phyloP scores from a whole-genome alignment of 208 protist genomes.

The Acanthamoeba sp. region DNA sequence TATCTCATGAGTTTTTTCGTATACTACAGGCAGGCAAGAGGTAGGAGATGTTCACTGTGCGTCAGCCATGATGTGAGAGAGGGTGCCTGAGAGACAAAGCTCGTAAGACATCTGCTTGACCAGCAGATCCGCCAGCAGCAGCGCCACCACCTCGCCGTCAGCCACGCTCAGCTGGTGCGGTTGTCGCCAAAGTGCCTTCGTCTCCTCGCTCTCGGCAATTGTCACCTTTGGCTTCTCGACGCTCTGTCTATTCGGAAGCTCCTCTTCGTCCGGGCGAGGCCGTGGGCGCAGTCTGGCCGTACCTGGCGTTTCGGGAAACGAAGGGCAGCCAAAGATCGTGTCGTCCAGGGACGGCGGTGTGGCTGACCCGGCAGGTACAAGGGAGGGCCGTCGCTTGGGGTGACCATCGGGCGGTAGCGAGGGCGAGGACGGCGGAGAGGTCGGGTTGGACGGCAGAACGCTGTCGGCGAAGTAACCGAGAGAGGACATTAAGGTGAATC shows the following conservation, averaged over 20 bases:
- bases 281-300: neutral
- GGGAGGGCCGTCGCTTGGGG: neutral
- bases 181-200: neutral
- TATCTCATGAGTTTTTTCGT: no score
- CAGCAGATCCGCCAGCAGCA: slow-evolving; percentile 19
- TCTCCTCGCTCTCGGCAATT: neutral
- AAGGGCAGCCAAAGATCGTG: neutral
- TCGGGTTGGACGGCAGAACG: neutral
- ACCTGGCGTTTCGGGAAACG: slow-evolving; percentile 16
- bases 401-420: neutral
- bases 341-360: neutral
- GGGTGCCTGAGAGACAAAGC: neutral
- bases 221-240: neutral
- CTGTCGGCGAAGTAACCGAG: neutral
- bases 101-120: slow-evolving; percentile 60
- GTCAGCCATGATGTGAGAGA: neutral
- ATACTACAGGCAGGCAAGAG: no score
- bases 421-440: neutral
- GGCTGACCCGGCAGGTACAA: neutral
- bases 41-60: neutral
- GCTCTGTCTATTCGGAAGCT: no score
- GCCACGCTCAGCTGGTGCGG: neutral
- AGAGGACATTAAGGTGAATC: neutral
- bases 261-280: neutral
- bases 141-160: neutral